Evolutionary conservation across 78 protist genomes (phyloP), one percentile per base, ranked within the genome.

Genomic region (Isochrysis galbana): DNA sequence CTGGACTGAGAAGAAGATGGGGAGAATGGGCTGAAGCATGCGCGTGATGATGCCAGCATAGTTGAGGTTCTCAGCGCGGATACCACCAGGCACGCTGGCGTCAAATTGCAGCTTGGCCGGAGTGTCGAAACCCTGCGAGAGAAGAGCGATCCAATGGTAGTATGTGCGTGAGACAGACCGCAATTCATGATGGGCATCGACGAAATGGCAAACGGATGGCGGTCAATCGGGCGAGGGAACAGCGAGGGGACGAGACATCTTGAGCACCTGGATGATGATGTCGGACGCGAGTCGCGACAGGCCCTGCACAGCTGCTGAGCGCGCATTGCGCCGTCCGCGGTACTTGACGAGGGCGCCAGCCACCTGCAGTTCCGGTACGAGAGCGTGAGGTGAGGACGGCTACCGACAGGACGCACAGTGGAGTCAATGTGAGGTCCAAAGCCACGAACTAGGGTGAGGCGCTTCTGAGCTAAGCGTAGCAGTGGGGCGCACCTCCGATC

Each of bases 41-140:
- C 84, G 84, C 84, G 84, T 74, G 17, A 74, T 45, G 46, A 74
- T 17, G 84, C 84, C 84, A 26, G 84, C 84, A 26, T 74, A 74
- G 84, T 74, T 74, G 84, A 74, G 29, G 46, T 38, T 74, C 84
- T 34, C 84, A 2, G 26, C 2, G 29, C 1, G n/a, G 26, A 26
- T 5, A 34, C 34, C 26, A n/a, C 72, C 72, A n/a, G n/a, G n/a
- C n/a, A n/a, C n/a, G n/a, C n/a, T n/a, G 7, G 10, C 72, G 32
- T 4, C 21, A 21, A 69, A 21, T 11, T 19, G 22, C 7, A 69
- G 11, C 46, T 34, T 74, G 84, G 14, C 11, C 44, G 84, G 84
- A 3, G 84, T 74, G 84, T 74, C 84, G 84, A 74, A 74, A 14
- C 84, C 80, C 10, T 54, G 67, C 19, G 67, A 11, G 67, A 54